A percentile compares a stretch with the other conserved stretches of the same genome.
Evolutionary conservation across 78 protist genomes (phyloP).

Genomic region (Trichosphaerium sp.): DNA sequence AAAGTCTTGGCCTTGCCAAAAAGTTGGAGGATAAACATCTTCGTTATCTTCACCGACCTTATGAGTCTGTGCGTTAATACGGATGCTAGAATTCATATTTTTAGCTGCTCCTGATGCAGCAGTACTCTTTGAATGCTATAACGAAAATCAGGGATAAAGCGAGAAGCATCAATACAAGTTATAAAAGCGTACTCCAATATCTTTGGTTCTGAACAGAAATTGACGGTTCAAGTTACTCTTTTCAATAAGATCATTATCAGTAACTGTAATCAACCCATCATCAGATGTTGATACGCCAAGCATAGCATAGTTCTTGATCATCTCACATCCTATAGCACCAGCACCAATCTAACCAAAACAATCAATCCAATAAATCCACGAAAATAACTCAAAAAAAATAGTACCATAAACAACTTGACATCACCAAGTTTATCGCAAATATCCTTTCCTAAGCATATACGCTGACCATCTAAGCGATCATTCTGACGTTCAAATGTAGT

Average conservation of each 20-base stretch:
- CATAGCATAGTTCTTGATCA: constrained; percentile 76
- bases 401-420: constrained; percentile 24
- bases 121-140: constrained; percentile 53
- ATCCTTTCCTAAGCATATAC: constrained; percentile 47
- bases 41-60: constrained; percentile 85
- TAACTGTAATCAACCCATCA: constrained; percentile 59
- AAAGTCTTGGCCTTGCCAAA: constrained; percentile 60
- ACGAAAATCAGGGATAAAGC: too few relatives aligned
- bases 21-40: constrained; percentile 13
- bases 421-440: not conserved
- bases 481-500: too few relatives aligned
- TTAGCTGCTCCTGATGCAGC: constrained; percentile 63
- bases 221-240: constrained; percentile 84
- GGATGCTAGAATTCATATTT: constrained; percentile 61
- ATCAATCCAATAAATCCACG: too few relatives aligned
- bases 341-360: too few relatives aligned
- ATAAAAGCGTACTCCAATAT: constrained; percentile 16
- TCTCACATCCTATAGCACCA: constrained; percentile 98
- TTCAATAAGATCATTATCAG: constrained; percentile 94
- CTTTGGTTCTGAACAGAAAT: constrained; percentile 86
- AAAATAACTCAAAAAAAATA: too few relatives aligned
- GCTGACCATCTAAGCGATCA: too few relatives aligned
- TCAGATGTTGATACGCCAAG: constrained; percentile 68
- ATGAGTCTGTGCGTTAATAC: constrained; percentile 16
- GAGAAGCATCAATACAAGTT: not conserved